Percentiles rank a stretch among this genome's conserved stretches.
Evolutionary conservation across 352 stramenopile genomes (phyloP).

Genomic region (Peronospora destructor): DNA sequence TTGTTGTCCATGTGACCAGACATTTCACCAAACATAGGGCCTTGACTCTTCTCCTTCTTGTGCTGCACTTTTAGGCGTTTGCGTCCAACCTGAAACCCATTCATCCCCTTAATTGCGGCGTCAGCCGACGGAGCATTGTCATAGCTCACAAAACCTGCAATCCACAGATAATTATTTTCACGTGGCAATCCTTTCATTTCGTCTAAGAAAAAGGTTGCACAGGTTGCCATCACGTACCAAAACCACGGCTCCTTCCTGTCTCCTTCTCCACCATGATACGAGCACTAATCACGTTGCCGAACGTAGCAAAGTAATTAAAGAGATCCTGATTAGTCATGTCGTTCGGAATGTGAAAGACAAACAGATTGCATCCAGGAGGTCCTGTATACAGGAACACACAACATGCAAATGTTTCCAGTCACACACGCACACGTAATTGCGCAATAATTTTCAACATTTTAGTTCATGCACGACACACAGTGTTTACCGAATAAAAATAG

Average conservation of each 20-base stretch:
- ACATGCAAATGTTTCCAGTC: constrained; percentile 33
- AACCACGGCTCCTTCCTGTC: constrained; percentile 90
- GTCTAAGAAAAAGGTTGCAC: background rate
- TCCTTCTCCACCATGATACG: constrained; percentile 96
- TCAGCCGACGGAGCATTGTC: constrained; percentile 89
- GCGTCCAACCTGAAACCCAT: constrained; percentile 93
- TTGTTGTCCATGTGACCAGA: constrained; percentile 47
- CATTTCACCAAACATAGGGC: constrained; percentile 63
- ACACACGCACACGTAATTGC: constrained; percentile 33
- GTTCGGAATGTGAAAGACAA: constrained; percentile 98
- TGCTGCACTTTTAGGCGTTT: constrained; percentile 96
- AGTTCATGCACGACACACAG: constrained; percentile 35
- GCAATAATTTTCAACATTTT: constrained; percentile 39
- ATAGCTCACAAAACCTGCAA: constrained; percentile 94
- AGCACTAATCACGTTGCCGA: constrained; percentile 93
- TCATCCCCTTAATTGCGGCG: constrained; percentile 92
- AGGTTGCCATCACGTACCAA: constrained; percentile 55
- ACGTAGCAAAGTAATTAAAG: constrained; percentile 93
- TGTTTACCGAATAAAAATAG: constrained; percentile 7
- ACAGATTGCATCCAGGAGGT: constrained; percentile 94
- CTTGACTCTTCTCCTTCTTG: constrained; percentile 86
- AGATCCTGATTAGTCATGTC: constrained; percentile 96
- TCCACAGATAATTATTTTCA: constrained; percentile 5
- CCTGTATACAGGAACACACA: constrained; percentile 55
- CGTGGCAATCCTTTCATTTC: background rate